These are phyloP conservation scores for Ascochyta clinopodiicola DNA, from an alignment of 2,329 filamentous ascomycete species.

Conservation along the genomic window DNA sequence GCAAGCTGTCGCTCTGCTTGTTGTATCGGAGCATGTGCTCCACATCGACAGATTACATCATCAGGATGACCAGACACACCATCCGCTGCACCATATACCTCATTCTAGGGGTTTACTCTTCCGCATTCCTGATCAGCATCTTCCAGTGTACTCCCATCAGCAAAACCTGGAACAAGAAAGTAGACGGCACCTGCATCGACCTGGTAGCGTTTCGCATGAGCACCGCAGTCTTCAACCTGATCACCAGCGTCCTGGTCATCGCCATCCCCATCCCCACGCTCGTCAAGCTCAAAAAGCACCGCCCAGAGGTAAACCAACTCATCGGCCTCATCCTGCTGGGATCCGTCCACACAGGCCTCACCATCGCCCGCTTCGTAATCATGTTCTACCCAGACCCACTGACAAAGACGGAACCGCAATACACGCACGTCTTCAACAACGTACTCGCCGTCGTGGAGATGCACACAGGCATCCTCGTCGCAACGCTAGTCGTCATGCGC, in stretches of 20 bases:
- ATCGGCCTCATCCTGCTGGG: conserved; percentile 15
- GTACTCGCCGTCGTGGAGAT: conserved; percentile 16
- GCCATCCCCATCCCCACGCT: conserved; percentile 19
- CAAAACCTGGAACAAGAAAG: conserved; percentile 17
- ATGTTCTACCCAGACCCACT: conserved; percentile 18
- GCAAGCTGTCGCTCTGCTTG: conserved; percentile 17
- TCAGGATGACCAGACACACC: conserved; percentile 12
- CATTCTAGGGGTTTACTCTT: conserved; percentile 15
- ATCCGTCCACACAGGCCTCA: conserved; percentile 11
- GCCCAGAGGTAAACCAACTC: conserved; percentile 15
- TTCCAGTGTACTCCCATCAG: conserved; percentile 17
- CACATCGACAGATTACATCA: conserved; percentile 12
- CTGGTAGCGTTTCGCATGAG: conserved; percentile 17
- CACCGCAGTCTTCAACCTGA: conserved; percentile 17
- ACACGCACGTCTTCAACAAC: conserved; percentile 17
- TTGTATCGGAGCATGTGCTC: conserved; percentile 17
- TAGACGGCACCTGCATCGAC: conserved; percentile 10
- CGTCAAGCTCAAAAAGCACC: conserved; percentile 12
- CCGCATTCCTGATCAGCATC: conserved; percentile 17
- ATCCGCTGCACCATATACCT: conserved; percentile 12
- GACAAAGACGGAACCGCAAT: conserved; percentile 17
- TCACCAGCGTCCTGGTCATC: conserved; percentile 15
- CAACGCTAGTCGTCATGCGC: conserved; percentile 19
- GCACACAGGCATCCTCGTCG: conserved; percentile 17
- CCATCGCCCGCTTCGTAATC: conserved; percentile 18